phyloP scores from a whole-genome alignment of 306 rosid species.

The Cicer yamashitae region DNA sequence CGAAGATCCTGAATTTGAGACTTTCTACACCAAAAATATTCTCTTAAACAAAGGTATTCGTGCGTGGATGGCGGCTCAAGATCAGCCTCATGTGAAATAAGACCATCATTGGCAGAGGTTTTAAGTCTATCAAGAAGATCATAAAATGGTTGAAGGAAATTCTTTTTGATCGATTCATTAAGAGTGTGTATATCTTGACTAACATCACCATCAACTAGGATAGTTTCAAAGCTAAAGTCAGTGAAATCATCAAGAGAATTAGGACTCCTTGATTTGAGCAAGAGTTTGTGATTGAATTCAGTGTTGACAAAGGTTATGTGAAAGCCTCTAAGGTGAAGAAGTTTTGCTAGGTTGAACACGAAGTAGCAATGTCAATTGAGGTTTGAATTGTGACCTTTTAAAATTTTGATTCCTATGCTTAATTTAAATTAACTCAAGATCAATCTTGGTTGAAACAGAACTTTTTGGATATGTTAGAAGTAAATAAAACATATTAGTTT shows the following conservation, averaged over 20 bases:
- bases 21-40: too few species aligned
- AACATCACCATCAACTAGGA: slow-evolving; percentile 37
- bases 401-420: too few species aligned
- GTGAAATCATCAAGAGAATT: neutral
- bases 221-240: neutral
- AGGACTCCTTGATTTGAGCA: neutral
- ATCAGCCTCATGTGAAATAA: slow-evolving; percentile 21
- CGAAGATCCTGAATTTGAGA: too few species aligned
- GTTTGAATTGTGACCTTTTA: too few species aligned
- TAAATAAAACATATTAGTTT: too few species aligned
- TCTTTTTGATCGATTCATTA: neutral
- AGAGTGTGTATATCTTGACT: slow-evolving; percentile 20
- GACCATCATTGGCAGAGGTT: slow-evolving; percentile 3
- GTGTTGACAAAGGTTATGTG: slow-evolving; percentile 27
- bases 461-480: too few species aligned
- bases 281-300: neutral
- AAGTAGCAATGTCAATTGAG: too few species aligned
- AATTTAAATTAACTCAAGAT: too few species aligned
- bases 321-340: slow-evolving; percentile 21
- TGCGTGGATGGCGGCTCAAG: too few species aligned
- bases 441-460: too few species aligned
- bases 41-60: too few species aligned
- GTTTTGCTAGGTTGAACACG: neutral
- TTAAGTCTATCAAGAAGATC: slow-evolving; percentile 34
- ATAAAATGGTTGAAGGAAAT: slow-evolving; percentile 10